Conservation (phyloP, 2,329 filamentous ascomycete species). For the Penicillium sp. region DNA sequence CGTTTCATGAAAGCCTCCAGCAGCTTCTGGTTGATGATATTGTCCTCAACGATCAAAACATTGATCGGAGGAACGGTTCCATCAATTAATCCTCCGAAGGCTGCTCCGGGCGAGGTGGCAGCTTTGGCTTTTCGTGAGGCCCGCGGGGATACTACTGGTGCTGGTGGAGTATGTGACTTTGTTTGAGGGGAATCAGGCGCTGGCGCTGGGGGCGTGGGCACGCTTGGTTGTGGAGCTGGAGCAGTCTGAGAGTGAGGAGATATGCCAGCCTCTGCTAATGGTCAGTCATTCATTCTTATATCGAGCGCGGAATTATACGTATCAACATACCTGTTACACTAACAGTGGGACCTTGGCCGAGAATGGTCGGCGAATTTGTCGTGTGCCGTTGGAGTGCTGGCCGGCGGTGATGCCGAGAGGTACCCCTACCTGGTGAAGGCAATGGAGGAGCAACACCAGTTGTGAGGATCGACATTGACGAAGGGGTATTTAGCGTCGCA, state of each 20-base stretch:
- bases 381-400: constrained; percentile 68
- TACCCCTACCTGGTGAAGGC: constrained; percentile 76
- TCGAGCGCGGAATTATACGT: not conserved
- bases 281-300: constrained; percentile 10
- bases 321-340: constrained; percentile 44
- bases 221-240: constrained; percentile 30
- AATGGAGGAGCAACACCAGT: constrained; percentile 80
- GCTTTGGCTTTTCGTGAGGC: constrained; percentile 40
- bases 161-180: constrained; percentile 40
- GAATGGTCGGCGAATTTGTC: constrained; percentile 78
- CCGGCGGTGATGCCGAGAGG: constrained; percentile 60
- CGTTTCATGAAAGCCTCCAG: constrained; percentile 95
- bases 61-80: constrained; percentile 92
- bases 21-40: constrained; percentile 93
- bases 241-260: constrained; percentile 33
- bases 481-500: constrained; percentile 48
- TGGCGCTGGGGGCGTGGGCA: constrained; percentile 40
- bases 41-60: constrained; percentile 96
- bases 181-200: constrained; percentile 43
- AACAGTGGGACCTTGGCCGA: constrained; percentile 54
- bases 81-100: constrained; percentile 70
- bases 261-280: constrained; percentile 29
- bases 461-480: constrained; percentile 78
- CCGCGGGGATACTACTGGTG: constrained; percentile 55
- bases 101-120: constrained; percentile 36